Base-by-base conservation (phyloP, 495 filamentous ascomycete species). In the Recurvomyces mirabilis region DNA sequence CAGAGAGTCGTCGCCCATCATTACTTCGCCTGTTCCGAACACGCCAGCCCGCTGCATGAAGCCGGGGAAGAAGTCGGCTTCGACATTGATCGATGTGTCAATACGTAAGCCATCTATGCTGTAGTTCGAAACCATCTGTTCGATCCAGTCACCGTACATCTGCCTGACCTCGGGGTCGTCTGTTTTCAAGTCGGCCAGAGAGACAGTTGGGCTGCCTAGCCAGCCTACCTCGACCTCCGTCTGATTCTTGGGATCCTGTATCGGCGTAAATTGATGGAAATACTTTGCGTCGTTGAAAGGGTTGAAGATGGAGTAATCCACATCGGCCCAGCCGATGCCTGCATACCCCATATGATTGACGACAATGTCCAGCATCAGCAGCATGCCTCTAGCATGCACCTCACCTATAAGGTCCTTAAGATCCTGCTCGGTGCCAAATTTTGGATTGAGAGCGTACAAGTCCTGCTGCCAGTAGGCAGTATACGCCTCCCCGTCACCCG, bases 91-190 rank as follows among this genome's bases (percentile, higher is more conserved):
- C 25, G 75, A 78, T 2, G 77, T 82, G 55, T 87, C 84, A 21
- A 87, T 65, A 20, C 83, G 74, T 29, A 89, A 68, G 3, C 60
- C 84, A 48, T 91, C 84, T 46, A 91, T 79, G 29, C 68, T 70
- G 57, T 87, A 91, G 38, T 78, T 79, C 0, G 66, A 63, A 1
- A 86, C 72, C 0, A 87, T 60, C 10, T 66, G 59, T 1, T 51
- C 60, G 37, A 87, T 70, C 84, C 84, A 91, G 22, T 65, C 59
- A 33, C 82, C 58, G 67, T 71, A 84, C 14, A 76, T 65, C 14
- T 56, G 61, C 26, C 71, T 66, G 4, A 87, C 74, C 38, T 63
- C 63, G 0, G 63, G 28, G 42, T 68, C 67, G 26, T 78, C 69
- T 1, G 82, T 87, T 24, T 74, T 66, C 15, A 87, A 55, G 53